Conservation (phyloP, 2,329 filamentous ascomycete species). For the Calonectria montana region DNA sequence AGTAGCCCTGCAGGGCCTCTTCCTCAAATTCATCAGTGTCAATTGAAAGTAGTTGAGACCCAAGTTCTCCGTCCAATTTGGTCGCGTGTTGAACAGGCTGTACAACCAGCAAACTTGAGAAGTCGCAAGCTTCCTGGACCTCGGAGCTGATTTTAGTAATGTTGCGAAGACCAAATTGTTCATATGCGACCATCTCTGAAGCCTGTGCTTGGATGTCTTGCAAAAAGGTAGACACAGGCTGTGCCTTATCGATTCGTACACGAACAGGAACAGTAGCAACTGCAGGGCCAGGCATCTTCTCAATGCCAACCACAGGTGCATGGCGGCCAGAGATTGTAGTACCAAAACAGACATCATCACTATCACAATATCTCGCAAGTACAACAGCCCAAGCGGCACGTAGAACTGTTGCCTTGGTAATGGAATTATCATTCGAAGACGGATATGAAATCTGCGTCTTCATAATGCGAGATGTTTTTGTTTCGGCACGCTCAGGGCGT, state of each 20-base stretch:
- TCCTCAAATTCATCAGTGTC: neutral
- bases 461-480: neutral
- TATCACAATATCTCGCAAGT: neutral
- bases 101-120: constrained; percentile 1
- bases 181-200: neutral
- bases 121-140: constrained; percentile 1
- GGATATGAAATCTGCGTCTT: neutral
- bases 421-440: neutral
- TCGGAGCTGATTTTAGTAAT: neutral
- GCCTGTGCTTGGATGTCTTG: constrained; percentile 4
- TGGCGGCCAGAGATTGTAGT: constrained; percentile 1
- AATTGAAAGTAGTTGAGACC: neutral
- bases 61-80: neutral
- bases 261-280: constrained; percentile 9
- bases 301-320: neutral
- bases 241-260: neutral
- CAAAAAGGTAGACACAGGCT: neutral
- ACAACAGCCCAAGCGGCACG: constrained; percentile 10
- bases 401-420: neutral
- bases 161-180: constrained; percentile 7
- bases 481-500: neutral
- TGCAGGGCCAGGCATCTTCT: constrained; percentile 7
- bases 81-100: neutral
- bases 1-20: neutral
- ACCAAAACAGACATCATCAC: constrained; percentile 5